Evolutionary conservation across 768 basidiomycete species (phyloP), one percentile per base, ranked within the genome.

Genomic region (Lyophyllum shimeji): DNA sequence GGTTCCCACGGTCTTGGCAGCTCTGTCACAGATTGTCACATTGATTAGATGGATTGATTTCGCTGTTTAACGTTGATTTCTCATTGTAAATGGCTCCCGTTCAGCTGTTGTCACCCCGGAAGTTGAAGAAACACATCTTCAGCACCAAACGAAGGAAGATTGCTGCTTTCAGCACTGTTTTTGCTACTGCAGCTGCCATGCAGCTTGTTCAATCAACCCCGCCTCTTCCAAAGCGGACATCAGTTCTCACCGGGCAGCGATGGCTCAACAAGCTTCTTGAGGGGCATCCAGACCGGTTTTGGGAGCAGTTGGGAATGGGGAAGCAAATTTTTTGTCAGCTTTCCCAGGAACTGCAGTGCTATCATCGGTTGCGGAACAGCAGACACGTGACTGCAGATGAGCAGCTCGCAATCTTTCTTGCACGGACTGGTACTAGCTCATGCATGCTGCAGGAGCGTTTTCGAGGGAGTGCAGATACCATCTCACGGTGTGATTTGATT

Each of bases 391-490:
- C 64, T 0, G 45, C 63, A 0, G 68, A 75, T 31, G 76, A 78
- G 50, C 71, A 76, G 50, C 46, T 76, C 15, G 73, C 71, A 0
- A 72, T 76, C 13, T 76, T 76, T 52, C 59, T 68, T 40, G 60
- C 63, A 8, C 59, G 63, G 1, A 72, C 67, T 40, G 72, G 73
- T 2, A 42, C 60, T 15, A 50, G 65, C 0, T 66, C 62, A 53
- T 46, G 61, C 3, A 62, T 69, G 40, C 54, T 72, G 37, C 65
- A 68, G 52, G 74, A 76, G 49, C 50, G 65, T 7, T 77, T 78
- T 56, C 75, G 76, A 56, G 70, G 71, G 58, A 69, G 67, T n/a
- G n/a, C n/a, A n/a, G 72, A 71, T 24, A 76, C 74, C 1, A 70
- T 77, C 13, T 71, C 69, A 21, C 66, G 67, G 74, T 72, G 46